Percentiles rank a stretch among this genome's conserved stretches.
These are phyloP conservation scores for Penicillium daleae DNA, from an alignment of 495 filamentous ascomycete species.

Conservation along the genomic window DNA sequence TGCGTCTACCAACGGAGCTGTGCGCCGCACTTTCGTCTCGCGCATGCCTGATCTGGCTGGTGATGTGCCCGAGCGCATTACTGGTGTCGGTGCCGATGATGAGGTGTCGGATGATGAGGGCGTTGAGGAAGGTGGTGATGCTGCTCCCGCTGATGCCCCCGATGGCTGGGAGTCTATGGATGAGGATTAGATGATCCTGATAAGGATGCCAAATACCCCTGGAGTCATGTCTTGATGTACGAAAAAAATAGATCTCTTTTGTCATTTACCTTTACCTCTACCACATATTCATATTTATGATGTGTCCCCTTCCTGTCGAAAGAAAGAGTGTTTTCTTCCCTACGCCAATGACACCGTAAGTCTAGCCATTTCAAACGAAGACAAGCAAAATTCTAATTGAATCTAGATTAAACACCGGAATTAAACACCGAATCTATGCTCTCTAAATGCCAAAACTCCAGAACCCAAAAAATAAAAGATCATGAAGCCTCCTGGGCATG, in stretches of 20 bases:
- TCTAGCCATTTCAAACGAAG: background rate
- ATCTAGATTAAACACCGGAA: constrained; percentile 1
- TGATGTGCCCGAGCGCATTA: constrained; percentile 75
- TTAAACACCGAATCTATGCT: constrained; percentile 7
- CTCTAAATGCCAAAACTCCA: constrained; percentile 4
- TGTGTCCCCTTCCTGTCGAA: no score
- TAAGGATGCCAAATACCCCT: constrained; percentile 31
- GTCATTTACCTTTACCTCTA: constrained; percentile 13
- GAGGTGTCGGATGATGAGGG: constrained; percentile 66
- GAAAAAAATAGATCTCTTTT: constrained; percentile 33
- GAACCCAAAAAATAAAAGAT: constrained; percentile 5
- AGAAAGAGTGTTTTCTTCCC: no score
- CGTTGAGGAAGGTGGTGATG: constrained; percentile 59
- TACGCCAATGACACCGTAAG: background rate
- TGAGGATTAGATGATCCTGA: constrained; percentile 59
- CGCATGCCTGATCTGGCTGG: constrained; percentile 61
- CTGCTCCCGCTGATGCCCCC: constrained; percentile 38
- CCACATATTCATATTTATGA: constrained; percentile 14
- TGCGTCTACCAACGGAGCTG: constrained; percentile 88
- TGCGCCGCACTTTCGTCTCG: constrained; percentile 83
- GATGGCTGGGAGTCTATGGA: constrained; percentile 92
- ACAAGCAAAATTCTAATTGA: background rate
- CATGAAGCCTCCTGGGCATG: constrained; percentile 25
- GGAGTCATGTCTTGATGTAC: constrained; percentile 27
- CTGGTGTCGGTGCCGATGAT: constrained; percentile 71